phyloP scores from a whole-genome alignment of 176 grass and related monocot species.

The Ananas comosus region DNA sequence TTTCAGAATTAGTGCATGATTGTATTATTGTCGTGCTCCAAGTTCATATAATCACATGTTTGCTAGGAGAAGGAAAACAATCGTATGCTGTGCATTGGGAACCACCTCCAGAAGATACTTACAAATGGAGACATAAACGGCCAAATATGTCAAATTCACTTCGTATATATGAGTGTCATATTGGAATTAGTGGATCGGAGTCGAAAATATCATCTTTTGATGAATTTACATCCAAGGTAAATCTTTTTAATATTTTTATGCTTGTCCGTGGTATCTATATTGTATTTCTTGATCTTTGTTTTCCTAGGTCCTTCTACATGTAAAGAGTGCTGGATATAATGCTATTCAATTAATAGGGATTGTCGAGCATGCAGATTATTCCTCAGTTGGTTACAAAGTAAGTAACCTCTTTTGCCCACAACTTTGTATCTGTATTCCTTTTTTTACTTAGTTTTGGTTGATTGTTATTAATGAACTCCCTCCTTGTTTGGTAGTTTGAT shows the following conservation, averaged over 20 bases:
- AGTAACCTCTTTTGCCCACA: constrained; percentile 9
- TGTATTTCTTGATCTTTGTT: constrained; percentile 18
- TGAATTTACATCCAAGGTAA: constrained; percentile 83
- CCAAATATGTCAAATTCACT: constrained; percentile 73
- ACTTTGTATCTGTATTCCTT: neutral
- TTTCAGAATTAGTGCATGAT: too few species aligned
- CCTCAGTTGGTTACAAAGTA: constrained; percentile 91
- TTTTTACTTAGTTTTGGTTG: neutral
- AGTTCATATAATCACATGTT: too few species aligned
- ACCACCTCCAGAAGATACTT: constrained; percentile 73
- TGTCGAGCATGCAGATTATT: constrained; percentile 89
- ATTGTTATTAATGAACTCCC: too few species aligned
- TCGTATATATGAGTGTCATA: constrained; percentile 90
- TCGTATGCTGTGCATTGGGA: constrained; percentile 94
- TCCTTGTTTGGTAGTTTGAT: too few species aligned
- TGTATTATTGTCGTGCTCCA: too few species aligned
- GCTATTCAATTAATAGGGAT: constrained; percentile 77
- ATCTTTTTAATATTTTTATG: constrained; percentile 5
- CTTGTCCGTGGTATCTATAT: constrained; percentile 5
- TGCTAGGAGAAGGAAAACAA: constrained; percentile 41
- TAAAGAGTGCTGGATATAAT: constrained; percentile 88
- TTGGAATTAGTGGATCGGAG: constrained; percentile 87
- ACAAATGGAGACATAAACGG: constrained; percentile 60
- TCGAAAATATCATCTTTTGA: constrained; percentile 70
- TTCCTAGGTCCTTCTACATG: constrained; percentile 66